Conservation (phyloP, 2,329 filamentous ascomycete species). For the Aspergillus latus region DNA sequence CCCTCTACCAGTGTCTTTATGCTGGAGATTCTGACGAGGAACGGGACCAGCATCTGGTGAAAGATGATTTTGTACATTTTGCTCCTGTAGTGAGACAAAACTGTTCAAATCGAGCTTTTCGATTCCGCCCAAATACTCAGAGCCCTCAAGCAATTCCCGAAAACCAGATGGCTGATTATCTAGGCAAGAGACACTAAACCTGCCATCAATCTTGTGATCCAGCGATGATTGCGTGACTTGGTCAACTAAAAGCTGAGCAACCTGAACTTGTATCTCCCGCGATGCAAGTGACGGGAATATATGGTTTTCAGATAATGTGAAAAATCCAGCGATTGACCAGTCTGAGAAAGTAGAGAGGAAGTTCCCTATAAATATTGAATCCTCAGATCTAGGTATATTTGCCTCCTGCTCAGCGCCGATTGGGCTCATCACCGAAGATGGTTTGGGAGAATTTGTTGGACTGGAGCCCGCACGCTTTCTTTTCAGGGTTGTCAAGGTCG, state of each 20-base stretch:
- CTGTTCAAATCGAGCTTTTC: conserved; percentile 38
- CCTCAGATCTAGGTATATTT: conserved; percentile 27
- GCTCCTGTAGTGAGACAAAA: conserved; percentile 37
- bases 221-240: conserved; percentile 49
- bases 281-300: conserved; percentile 33
- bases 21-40: conserved; percentile 23
- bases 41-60: conserved; percentile 18
- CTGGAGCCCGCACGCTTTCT: conserved; percentile 38
- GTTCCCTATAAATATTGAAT: conserved; percentile 38
- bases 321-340: conserved; percentile 42
- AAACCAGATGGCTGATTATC: conserved; percentile 28
- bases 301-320: conserved; percentile 36
- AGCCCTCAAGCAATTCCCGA: conserved; percentile 30
- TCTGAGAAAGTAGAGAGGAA: conserved; percentile 42
- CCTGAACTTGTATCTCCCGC: conserved; percentile 38
- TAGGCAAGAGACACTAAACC: conserved; percentile 28
- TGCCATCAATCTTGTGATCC: conserved; percentile 33
- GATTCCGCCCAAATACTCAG: conserved; percentile 29
- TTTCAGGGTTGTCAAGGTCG: conserved; percentile 27
- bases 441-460: conserved; percentile 29
- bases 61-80: conserved; percentile 5
- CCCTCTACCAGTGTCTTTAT: conserved; percentile 31
- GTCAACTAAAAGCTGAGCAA: conserved; percentile 44
- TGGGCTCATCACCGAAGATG: conserved; percentile 31
- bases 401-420: conserved; percentile 22